Evolutionary conservation across 768 basidiomycete species (phyloP).

Genomic region (Suillus subluteus): DNA sequence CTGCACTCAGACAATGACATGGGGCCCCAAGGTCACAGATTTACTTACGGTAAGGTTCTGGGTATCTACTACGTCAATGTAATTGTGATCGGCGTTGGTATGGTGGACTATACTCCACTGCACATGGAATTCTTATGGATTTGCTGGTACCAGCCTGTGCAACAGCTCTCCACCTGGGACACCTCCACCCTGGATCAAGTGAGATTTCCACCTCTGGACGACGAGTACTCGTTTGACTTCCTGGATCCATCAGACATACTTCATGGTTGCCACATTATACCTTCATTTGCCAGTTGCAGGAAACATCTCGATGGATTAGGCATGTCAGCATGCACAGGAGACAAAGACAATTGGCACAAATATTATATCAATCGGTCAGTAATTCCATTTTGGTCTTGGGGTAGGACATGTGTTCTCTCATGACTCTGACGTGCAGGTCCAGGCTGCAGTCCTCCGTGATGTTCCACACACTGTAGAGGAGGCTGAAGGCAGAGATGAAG

Average conservation of each 20-base stretch:
- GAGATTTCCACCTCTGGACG: neutral
- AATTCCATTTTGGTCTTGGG: too few species aligned
- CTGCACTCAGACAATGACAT: neutral
- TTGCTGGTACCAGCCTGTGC: neutral
- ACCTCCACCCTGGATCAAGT: neutral
- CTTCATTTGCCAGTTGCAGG: neutral
- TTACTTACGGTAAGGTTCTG: constrained; percentile 1
- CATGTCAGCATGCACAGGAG: neutral
- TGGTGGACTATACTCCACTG: neutral
- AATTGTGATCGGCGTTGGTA: neutral
- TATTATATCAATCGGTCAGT: neutral
- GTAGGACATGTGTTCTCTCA: too few species aligned
- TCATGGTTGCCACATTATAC: constrained; percentile 5
- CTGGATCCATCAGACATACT: constrained; percentile 9
- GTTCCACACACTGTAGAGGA: too few species aligned
- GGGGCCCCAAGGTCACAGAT: neutral
- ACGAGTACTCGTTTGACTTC: constrained; percentile 1
- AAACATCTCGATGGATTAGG: neutral
- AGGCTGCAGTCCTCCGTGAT: too few species aligned
- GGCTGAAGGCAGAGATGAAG: too few species aligned
- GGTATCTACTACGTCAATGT: constrained; percentile 9
- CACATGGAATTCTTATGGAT: constrained; percentile 10
- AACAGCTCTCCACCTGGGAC: neutral
- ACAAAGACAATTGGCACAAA: neutral
- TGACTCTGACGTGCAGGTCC: too few species aligned